Base-by-base conservation (phyloP, 192 early-diverging fungal genomes). In the Backusella luteola region DNA sequence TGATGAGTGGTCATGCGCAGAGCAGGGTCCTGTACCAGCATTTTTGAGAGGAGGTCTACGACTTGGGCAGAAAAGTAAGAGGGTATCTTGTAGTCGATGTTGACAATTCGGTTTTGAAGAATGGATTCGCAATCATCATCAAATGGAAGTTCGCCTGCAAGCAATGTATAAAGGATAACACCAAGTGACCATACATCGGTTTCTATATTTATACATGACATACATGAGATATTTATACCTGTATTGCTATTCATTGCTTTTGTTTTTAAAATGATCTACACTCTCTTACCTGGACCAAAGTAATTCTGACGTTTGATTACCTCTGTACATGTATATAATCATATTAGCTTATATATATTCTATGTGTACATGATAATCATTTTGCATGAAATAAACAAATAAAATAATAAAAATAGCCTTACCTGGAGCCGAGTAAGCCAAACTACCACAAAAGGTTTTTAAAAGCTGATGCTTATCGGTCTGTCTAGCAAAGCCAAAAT, bases 111-210 rank as follows among this genome's bases (percentile, higher is more conserved):
- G 53, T 85, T 83, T 76, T 91, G 90, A 26, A 93, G 85, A 1
- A 85, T 81, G 2, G 76, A 75, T 75, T 95, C 94, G 74, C 86
- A 89, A 71, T 95, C 93, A 67, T 94, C 93, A 80, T 95, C 94
- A 80, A 92, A 95, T 6, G 94, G 94, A 6, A 91, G 80, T 82
- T 95, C 91, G 49, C 93, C 94, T 52, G 91, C 93, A 34, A 95
- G 84, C 35, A 96, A 81, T 38, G 95, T 93, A 80, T 95, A 98
- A 23, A 95, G 87, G 67, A 99, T 93, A 6, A 97, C 92, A 63
- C 97, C 97, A 38, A 99, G 85, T 21, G 93, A 94, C 96, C 96
- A 99, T 70, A 99, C 85, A 87, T 99, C 97, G 9, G 96, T 96
- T 53, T 77, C 82, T 81, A 53, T 49, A 36, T 23, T n/a, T 32